These are phyloP conservation scores for Pyrenochaeta sp. DNA, from an alignment of 2,329 filamentous ascomycete species.

Conservation along the genomic window DNA sequence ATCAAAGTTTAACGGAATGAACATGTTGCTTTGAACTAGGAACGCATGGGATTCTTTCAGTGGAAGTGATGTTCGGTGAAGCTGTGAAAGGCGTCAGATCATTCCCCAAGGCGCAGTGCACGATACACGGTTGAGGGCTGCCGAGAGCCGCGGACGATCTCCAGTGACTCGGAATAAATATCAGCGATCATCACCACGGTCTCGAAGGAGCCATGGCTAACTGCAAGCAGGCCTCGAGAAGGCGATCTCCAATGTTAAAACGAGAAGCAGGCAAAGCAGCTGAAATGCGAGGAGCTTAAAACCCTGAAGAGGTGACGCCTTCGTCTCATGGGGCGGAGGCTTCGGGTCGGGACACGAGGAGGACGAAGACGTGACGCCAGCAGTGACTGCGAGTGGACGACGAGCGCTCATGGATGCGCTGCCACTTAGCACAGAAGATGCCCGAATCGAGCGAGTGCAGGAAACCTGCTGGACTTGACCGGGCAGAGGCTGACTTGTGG, in stretches of 20 bases:
- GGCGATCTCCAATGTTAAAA: too few relatives aligned
- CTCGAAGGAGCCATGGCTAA: slow-evolving; percentile 6
- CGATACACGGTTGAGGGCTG: slow-evolving; percentile 12
- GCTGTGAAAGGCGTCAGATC: too few relatives aligned
- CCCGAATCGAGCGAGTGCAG: slow-evolving; percentile 33
- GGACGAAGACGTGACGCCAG: slow-evolving; percentile 22
- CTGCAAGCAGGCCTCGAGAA: slow-evolving; percentile 13
- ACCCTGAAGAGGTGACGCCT: slow-evolving; percentile 23
- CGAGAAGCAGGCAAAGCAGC: too few relatives aligned
- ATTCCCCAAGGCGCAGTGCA: slow-evolving; percentile 10
- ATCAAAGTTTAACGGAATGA: slow-evolving; percentile 23
- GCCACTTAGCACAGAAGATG: slow-evolving; percentile 28
- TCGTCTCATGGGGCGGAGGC: slow-evolving; percentile 19
- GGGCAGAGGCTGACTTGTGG: slow-evolving; percentile 27
- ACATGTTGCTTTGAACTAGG: slow-evolving; percentile 11
- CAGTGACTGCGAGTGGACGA: slow-evolving; percentile 21
- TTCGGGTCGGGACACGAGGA: slow-evolving; percentile 18
- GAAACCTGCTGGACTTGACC: slow-evolving; percentile 21
- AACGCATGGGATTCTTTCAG: slow-evolving; percentile 7
- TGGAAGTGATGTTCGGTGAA: slow-evolving; percentile 7
- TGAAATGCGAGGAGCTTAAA: slow-evolving; percentile 12
- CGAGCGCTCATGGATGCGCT: slow-evolving; percentile 21
- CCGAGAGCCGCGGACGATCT: slow-evolving; percentile 6
- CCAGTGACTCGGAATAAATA: slow-evolving; percentile 15
- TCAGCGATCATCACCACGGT: too few relatives aligned